Evolutionary conservation across 139 green algal species (phyloP).

Genomic region (Asterochloris sp.): DNA sequence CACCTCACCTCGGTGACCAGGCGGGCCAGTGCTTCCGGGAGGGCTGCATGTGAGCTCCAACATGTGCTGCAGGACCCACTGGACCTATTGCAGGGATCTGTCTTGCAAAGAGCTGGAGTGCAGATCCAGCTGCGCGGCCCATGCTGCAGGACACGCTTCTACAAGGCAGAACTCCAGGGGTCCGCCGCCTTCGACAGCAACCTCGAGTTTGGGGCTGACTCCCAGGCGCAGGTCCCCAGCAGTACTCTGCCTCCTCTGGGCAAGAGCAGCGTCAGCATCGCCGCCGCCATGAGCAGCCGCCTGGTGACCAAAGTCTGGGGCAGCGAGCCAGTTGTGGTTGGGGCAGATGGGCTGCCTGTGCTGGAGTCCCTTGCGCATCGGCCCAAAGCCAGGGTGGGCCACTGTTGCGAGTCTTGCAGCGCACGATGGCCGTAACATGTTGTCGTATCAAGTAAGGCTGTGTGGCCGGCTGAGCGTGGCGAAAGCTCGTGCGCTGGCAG

Average conservation of each 20-base stretch:
- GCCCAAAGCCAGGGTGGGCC: slow-evolving; percentile 13
- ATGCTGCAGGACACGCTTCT: slow-evolving; percentile 44
- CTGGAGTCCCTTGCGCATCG: background rate
- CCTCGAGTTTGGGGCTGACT: slow-evolving; percentile 4
- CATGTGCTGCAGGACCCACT: too few relatives aligned
- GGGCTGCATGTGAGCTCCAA: too few relatives aligned
- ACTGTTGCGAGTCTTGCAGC: too few relatives aligned
- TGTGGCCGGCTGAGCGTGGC: too few relatives aligned
- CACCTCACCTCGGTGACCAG: too few relatives aligned
- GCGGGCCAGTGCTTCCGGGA: too few relatives aligned
- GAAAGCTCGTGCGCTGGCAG: too few relatives aligned
- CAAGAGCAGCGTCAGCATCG: background rate
- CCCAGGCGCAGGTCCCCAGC: background rate
- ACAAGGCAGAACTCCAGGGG: slow-evolving; percentile 60
- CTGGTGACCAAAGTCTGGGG: slow-evolving; percentile 5
- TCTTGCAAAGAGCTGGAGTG: too few relatives aligned
- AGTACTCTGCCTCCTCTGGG: background rate
- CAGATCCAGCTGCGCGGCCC: too few relatives aligned
- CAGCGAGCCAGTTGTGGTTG: slow-evolving; percentile 10
- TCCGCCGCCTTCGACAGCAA: slow-evolving; percentile 12
- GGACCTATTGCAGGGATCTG: too few relatives aligned
- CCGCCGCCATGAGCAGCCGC: background rate
- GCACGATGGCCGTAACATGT: too few relatives aligned
- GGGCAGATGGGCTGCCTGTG: slow-evolving; percentile 10
- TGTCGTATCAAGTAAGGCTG: too few relatives aligned